A percentile compares a stretch with the other conserved stretches of the same genome.
Evolutionary conservation across 306 rosid genomes (phyloP).

Genomic region (Vigna hirtella): DNA sequence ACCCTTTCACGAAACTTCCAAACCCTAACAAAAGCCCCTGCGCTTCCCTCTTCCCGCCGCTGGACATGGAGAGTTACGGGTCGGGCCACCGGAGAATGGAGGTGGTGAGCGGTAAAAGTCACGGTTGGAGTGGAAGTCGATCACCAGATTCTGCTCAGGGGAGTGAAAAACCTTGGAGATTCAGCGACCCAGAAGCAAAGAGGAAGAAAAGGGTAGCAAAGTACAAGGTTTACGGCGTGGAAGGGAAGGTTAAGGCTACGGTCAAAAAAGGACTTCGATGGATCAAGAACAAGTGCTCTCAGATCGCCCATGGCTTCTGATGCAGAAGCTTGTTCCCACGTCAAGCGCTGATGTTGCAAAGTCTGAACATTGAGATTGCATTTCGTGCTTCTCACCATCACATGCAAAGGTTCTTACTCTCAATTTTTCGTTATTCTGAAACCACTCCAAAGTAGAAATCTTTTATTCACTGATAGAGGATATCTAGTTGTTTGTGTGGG

Average conservation of each 20-base stretch:
- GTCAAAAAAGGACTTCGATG: slow-evolving; percentile 64
- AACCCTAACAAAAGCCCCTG: slow-evolving; percentile 15
- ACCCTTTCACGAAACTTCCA: slow-evolving; percentile 40
- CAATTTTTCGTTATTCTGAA: neutral
- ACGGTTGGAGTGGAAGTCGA: slow-evolving; percentile 41
- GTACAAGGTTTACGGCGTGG: slow-evolving; percentile 66
- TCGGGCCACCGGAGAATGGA: slow-evolving; percentile 42
- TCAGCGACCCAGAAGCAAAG: slow-evolving; percentile 60
- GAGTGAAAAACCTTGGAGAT: slow-evolving; percentile 56
- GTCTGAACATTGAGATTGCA: neutral
- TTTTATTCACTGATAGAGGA: neutral
- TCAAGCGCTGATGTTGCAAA: slow-evolving; percentile 12
- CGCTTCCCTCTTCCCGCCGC: neutral
- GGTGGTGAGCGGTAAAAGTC: slow-evolving; percentile 68
- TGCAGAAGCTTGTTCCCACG: neutral
- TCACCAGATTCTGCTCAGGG: slow-evolving; percentile 30
- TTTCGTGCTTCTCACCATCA: neutral
- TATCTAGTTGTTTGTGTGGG: neutral
- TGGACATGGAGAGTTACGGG: slow-evolving; percentile 52
- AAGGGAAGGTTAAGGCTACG: slow-evolving; percentile 70
- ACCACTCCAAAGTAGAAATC: neutral
- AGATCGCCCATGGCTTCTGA: slow-evolving; percentile 58
- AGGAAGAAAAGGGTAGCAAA: slow-evolving; percentile 70
- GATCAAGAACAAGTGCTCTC: slow-evolving; percentile 73
- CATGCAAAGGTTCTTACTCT: slow-evolving; percentile 5